phyloP scores from a whole-genome alignment of 148 eudicot genomes.

The Camellia japonica region DNA sequence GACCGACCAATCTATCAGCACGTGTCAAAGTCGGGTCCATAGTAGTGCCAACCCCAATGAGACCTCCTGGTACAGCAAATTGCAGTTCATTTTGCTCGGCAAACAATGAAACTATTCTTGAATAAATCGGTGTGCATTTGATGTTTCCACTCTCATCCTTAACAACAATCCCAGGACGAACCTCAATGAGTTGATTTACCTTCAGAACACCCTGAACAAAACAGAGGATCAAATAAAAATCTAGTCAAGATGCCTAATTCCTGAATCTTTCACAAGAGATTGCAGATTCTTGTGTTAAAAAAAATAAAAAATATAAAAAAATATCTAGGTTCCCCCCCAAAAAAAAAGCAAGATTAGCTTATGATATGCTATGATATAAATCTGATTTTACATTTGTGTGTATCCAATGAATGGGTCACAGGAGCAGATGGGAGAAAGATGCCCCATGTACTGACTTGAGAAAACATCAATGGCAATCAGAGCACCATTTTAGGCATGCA shows the following conservation, averaged over 20 bases:
- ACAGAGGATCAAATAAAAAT: not conserved
- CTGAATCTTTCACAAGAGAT: not conserved
- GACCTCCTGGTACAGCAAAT: conserved; percentile 97
- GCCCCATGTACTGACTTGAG: not conserved
- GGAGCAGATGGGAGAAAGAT: not conserved
- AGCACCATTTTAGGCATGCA: conserved; percentile 5
- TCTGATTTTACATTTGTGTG: not conserved
- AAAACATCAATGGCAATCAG: not conserved
- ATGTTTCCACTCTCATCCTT: conserved; percentile 88
- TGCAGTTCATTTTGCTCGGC: conserved; percentile 95
- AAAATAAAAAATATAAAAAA: not conserved
- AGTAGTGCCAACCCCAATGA: conserved; percentile 96
- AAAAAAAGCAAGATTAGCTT: not conserved
- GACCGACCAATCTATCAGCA: conserved; percentile 96
- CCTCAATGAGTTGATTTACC: conserved; percentile 87
- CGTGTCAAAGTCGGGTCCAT: conserved; percentile 97
- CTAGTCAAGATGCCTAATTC: not conserved
- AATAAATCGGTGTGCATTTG: conserved; percentile 91
- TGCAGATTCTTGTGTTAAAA: not conserved
- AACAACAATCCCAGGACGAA: conserved; percentile 91
- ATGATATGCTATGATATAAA: not conserved
- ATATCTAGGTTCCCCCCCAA: not conserved
- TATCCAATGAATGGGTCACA: not conserved
- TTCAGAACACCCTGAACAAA: conserved; percentile 78
- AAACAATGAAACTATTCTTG: conserved; percentile 85